Evolutionary conservation across 768 basidiomycete genomes (phyloP).

Genomic region (Trametes coccinea): DNA sequence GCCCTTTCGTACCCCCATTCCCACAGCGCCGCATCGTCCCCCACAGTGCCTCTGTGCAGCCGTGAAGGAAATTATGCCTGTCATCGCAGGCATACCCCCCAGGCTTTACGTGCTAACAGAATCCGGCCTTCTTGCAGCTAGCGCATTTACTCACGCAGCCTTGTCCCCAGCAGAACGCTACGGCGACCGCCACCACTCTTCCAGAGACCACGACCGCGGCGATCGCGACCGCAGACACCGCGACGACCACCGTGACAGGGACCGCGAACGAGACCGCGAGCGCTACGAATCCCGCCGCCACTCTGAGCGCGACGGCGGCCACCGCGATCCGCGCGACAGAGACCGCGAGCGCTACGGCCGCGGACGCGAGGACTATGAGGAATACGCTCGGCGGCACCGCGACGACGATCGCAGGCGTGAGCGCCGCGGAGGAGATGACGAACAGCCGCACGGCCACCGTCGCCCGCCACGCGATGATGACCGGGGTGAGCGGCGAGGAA

Average conservation of each 20-base stretch:
- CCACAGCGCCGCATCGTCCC: no score
- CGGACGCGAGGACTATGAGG: constrained; percentile 28
- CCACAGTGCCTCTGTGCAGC: no score
- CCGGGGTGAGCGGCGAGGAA: constrained; percentile 48
- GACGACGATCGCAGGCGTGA: constrained; percentile 44
- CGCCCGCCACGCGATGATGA: constrained; percentile 35
- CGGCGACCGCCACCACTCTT: constrained; percentile 49
- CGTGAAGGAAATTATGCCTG: no score
- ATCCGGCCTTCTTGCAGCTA: constrained; percentile 33
- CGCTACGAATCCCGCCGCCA: constrained; percentile 25
- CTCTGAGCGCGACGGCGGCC: constrained; percentile 25
- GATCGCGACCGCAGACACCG: constrained; percentile 32
- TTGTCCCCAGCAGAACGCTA: constrained; percentile 53
- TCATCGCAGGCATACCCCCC: no score
- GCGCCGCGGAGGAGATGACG: constrained; percentile 35
- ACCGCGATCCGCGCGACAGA: constrained; percentile 32
- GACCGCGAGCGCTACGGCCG: constrained; percentile 33
- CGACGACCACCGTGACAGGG: constrained; percentile 27
- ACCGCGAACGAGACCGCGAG: constrained; percentile 24
- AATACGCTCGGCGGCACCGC: constrained; percentile 27
- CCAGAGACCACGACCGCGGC: constrained; percentile 33
- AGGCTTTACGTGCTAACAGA: constrained; percentile 33
- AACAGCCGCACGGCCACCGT: constrained; percentile 35
- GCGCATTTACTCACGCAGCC: constrained; percentile 33
- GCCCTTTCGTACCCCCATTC: no score